phyloP scores from a whole-genome alignment of 495 filamentous ascomycete genomes.

The Clohesyomyces aquaticus region DNA sequence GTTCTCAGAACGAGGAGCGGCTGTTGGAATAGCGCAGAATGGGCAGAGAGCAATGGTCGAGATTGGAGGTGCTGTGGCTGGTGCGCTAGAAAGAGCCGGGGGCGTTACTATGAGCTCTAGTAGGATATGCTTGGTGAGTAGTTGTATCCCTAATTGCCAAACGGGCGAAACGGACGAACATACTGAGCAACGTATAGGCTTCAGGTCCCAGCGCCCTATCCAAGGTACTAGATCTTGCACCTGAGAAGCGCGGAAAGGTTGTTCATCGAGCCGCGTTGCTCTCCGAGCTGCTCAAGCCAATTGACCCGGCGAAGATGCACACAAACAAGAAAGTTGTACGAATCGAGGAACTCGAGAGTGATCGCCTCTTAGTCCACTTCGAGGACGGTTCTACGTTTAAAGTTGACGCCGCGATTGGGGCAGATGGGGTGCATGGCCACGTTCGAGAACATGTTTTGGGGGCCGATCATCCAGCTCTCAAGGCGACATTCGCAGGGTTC shows the following conservation, averaged over 20 bases:
- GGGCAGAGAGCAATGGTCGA: constrained; percentile 17
- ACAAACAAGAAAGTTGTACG: constrained; percentile 16
- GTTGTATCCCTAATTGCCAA: background rate
- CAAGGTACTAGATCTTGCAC: constrained; percentile 17
- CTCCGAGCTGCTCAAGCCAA: constrained; percentile 11
- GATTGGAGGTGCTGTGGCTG: constrained; percentile 5
- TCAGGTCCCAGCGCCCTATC: constrained; percentile 10
- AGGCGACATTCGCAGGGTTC: background rate
- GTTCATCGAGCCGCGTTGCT: constrained; percentile 23
- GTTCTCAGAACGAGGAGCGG: constrained; percentile 44
- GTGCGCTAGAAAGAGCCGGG: constrained; percentile 20
- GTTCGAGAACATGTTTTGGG: constrained; percentile 19
- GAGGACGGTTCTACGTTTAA: constrained; percentile 12
- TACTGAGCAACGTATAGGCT: background rate
- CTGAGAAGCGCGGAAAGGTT: constrained; percentile 25
- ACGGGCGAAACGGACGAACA: background rate
- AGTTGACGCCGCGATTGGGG: constrained; percentile 21
- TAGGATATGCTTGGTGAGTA: constrained; percentile 21
- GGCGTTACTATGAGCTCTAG: constrained; percentile 26
- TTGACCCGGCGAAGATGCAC: constrained; percentile 8
- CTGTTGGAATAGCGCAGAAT: constrained; percentile 37
- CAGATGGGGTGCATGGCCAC: constrained; percentile 17
- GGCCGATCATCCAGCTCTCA: constrained; percentile 16
- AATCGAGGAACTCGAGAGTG: constrained; percentile 12
- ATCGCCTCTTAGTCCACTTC: background rate